Percentiles rank a stretch among this genome's conserved stretches.
phyloP scores from a whole-genome alignment of 257 asterid species.

The Henckelia pumila region DNA sequence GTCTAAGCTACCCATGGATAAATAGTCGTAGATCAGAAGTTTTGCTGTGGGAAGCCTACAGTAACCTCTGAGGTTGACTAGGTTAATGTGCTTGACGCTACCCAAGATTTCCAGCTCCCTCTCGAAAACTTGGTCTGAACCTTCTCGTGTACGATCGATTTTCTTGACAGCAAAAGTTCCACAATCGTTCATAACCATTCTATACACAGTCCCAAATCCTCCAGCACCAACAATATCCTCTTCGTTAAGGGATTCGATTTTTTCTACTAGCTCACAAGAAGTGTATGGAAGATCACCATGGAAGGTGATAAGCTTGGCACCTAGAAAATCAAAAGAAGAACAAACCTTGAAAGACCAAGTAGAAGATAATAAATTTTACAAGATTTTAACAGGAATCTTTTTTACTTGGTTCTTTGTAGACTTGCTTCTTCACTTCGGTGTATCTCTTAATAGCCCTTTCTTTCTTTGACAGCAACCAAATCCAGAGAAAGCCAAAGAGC shows the following conservation, averaged over 20 bases:
- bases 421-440: conserved; percentile 90
- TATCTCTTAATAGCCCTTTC: conserved; percentile 80
- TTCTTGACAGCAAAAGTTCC: conserved; percentile 95
- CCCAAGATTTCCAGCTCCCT: conserved; percentile 95
- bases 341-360: background rate
- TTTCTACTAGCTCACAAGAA: conserved; percentile 91
- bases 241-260: conserved; percentile 82
- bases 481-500: conserved; percentile 66
- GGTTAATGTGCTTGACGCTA: conserved; percentile 85
- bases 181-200: conserved; percentile 99
- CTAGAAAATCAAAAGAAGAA: conserved; percentile 28
- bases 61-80: conserved; percentile 90
- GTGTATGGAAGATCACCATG: conserved; percentile 98
- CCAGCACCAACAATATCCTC: conserved; percentile 97
- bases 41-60: conserved; percentile 84
- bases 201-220: conserved; percentile 94
- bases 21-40: conserved; percentile 88
- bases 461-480: conserved; percentile 70
- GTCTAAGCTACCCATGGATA: conserved; percentile 94
- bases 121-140: conserved; percentile 89
- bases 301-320: conserved; percentile 90
- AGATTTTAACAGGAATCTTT: background rate
- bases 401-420: conserved; percentile 77
- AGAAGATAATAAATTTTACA: background rate
- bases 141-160: conserved; percentile 82